A percentile compares a stretch with the other conserved stretches of the same genome.
Conservation (phyloP, 805 yeast genomes). For the Ogataea nitratoaversa region DNA sequence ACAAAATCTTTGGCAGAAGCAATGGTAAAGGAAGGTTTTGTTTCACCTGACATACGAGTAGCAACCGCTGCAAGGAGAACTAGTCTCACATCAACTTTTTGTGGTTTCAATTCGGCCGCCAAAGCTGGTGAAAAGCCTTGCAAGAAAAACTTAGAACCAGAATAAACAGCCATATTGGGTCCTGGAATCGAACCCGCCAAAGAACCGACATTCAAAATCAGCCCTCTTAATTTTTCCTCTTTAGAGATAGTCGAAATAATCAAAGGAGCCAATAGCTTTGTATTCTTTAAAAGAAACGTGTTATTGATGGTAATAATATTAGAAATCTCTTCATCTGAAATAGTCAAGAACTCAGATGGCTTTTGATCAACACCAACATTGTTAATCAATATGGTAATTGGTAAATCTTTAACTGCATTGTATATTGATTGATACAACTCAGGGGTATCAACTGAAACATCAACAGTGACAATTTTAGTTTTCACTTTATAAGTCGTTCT, state of each 20-base stretch:
- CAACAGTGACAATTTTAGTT: conserved; percentile 69
- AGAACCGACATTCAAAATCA: conserved; percentile 92
- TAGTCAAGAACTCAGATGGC: conserved; percentile 89
- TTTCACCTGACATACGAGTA: conserved; percentile 92
- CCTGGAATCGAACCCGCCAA: conserved; percentile 93
- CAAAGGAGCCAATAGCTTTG: conserved; percentile 9
- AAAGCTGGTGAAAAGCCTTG: conserved; percentile 90
- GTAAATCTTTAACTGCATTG: conserved; percentile 44
- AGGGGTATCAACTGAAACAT: conserved; percentile 69
- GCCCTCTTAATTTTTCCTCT: conserved; percentile 49
- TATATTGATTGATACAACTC: conserved; percentile 52
- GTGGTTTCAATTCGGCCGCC: conserved; percentile 71
- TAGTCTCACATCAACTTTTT: conserved; percentile 79
- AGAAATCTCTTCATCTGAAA: conserved; percentile 66
- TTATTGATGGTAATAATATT: conserved; percentile 83
- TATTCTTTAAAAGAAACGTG: conserved; percentile 74
- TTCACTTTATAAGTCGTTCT: conserved; percentile 54
- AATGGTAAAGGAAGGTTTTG: conserved; percentile 65
- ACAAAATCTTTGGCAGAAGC: conserved; percentile 86
- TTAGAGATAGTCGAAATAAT: background rate
- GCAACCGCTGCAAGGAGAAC: conserved; percentile 86
- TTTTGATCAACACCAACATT: conserved; percentile 94
- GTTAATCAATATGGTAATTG: conserved; percentile 75
- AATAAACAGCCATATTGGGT: conserved; percentile 86
- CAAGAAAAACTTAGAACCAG: conserved; percentile 93